A percentile compares a stretch with the other conserved stretches of the same genome.
These are phyloP conservation scores for Solanum pinnatisectum DNA, from an alignment of 257 asterid species.

Conservation along the genomic window DNA sequence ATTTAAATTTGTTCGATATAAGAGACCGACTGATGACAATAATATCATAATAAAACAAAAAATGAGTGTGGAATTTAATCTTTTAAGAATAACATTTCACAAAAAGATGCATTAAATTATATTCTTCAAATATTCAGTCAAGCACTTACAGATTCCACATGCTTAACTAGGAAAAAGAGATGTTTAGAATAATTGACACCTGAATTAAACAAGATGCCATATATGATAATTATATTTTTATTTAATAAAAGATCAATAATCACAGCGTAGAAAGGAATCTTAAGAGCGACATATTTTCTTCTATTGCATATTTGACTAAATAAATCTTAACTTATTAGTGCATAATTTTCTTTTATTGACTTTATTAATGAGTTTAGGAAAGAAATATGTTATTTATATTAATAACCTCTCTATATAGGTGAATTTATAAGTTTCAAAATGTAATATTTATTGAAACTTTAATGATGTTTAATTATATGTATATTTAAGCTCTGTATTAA, in stretches of 20 bases:
- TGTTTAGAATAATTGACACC: constrained; percentile 14
- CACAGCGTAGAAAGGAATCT: constrained; percentile 10
- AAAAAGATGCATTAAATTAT: background rate
- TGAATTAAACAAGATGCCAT: constrained; percentile 9
- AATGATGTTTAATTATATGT: background rate
- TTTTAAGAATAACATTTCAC: background rate
- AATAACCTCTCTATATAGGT: background rate
- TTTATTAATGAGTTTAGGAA: background rate
- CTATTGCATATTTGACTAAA: constrained; percentile 9
- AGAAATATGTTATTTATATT: background rate
- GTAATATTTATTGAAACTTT: background rate
- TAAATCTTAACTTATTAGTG: background rate
- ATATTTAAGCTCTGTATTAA: background rate
- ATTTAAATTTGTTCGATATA: background rate
- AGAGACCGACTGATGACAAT: background rate
- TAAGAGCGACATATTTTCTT: constrained; percentile 10
- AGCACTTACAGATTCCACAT: constrained; percentile 1
- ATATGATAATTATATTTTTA: background rate
- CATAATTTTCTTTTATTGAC: background rate
- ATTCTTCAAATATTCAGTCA: constrained; percentile 8
- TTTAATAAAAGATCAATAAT: background rate
- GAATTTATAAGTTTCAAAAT: background rate
- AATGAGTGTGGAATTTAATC: background rate
- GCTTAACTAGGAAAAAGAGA: background rate
- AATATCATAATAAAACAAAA: background rate